Percentiles rank a stretch among this genome's conserved stretches.
Evolutionary conservation across 805 yeast genomes (phyloP).

Genomic region (Teunomyces aglyptinius): DNA sequence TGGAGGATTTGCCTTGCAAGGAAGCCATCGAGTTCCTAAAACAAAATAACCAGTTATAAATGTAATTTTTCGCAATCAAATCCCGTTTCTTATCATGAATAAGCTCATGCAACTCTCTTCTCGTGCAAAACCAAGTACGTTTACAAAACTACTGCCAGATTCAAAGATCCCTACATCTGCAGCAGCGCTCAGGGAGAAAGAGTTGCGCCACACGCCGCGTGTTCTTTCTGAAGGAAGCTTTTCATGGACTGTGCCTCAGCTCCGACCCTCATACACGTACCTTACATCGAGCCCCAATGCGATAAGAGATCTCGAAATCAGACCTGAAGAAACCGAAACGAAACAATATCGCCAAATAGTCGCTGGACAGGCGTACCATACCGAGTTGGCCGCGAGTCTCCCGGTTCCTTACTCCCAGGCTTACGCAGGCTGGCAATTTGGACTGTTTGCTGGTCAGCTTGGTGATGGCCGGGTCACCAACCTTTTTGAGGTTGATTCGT

Average conservation of each 20-base stretch:
- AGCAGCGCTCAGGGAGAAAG: constrained; percentile 27
- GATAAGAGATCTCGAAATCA: constrained; percentile 58
- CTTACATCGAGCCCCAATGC: constrained; percentile 62
- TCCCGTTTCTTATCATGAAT: not conserved
- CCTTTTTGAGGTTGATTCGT: constrained; percentile 64
- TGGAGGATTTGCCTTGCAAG: constrained; percentile 23
- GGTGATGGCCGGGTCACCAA: constrained; percentile 94
- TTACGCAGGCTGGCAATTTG: constrained; percentile 96
- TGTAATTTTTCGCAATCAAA: not conserved
- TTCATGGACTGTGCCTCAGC: constrained; percentile 71
- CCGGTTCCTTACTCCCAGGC: constrained; percentile 85
- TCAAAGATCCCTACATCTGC: constrained; percentile 21
- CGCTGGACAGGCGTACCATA: constrained; percentile 51
- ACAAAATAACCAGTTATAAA: not conserved
- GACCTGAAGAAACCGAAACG: constrained; percentile 34
- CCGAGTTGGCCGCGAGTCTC: constrained; percentile 26
- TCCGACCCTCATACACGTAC: constrained; percentile 50
- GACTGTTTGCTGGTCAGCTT: constrained; percentile 92
- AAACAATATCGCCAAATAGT: constrained; percentile 52
- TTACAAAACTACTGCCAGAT: constrained; percentile 33
- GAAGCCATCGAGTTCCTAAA: constrained; percentile 15
- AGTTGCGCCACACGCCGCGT: constrained; percentile 37
- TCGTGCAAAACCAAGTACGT: constrained; percentile 29
- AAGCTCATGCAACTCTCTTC: constrained; percentile 20
- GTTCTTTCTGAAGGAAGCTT: constrained; percentile 57